Evolutionary conservation across 2,329 filamentous ascomycete species (phyloP).

Genomic region (Clarireedia hainanense): DNA sequence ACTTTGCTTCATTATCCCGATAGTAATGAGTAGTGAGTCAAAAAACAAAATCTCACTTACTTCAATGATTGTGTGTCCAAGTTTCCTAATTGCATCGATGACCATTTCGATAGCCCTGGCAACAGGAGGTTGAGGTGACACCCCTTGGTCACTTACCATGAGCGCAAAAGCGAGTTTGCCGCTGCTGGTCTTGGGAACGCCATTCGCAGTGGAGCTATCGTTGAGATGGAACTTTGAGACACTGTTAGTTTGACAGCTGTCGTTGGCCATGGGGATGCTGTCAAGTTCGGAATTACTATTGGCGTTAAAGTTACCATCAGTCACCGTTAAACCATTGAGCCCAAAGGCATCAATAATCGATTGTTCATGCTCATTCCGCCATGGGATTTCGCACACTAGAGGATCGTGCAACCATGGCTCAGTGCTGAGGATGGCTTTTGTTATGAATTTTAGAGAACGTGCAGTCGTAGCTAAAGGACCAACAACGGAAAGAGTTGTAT

Average conservation of each 20-base stretch:
- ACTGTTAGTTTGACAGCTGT: too few species aligned
- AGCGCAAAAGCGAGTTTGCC: conserved; percentile 46
- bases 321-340: conserved; percentile 18
- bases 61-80: conserved; percentile 49
- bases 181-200: too few species aligned
- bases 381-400: conserved; percentile 56
- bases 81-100: conserved; percentile 38
- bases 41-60: neutral
- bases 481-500: conserved; percentile 52
- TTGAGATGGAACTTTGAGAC: too few species aligned
- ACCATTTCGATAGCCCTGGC: conserved; percentile 44
- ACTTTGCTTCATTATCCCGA: too few species aligned
- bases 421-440: conserved; percentile 47
- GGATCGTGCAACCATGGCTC: conserved; percentile 62
- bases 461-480: conserved; percentile 54
- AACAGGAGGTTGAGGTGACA: conserved; percentile 49
- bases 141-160: conserved; percentile 42
- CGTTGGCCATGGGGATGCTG: too few species aligned
- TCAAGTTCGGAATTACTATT: too few species aligned
- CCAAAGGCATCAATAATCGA: conserved; percentile 33
- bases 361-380: conserved; percentile 41
- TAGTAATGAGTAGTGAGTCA: neutral
- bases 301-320: too few species aligned
- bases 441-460: conserved; percentile 45
- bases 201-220: too few species aligned